Evolutionary conservation across 208 protist genomes (phyloP).

Genomic region (Acanthamoeba royreba): DNA sequence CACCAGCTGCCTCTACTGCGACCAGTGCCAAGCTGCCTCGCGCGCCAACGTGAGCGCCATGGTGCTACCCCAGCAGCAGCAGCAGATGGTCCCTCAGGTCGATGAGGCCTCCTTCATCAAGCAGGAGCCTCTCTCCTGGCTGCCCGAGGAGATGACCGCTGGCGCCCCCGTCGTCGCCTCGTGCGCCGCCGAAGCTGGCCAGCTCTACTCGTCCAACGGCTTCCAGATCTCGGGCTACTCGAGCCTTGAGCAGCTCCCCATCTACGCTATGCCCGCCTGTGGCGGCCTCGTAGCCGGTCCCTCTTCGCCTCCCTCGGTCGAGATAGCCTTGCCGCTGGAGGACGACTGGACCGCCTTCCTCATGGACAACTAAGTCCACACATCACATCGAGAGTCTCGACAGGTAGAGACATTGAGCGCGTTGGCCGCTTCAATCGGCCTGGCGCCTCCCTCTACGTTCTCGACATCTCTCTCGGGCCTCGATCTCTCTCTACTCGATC

Average conservation of each 20-base stretch:
- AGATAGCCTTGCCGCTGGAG: conserved; percentile 30
- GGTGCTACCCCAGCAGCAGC: neutral
- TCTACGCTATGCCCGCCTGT: neutral
- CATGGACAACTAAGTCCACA: neutral
- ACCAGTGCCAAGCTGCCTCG: neutral
- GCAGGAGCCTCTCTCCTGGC: neutral
- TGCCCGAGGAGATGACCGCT: neutral
- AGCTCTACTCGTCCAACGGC: neutral
- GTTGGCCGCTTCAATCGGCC: no score
- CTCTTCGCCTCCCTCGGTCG: conserved; percentile 3
- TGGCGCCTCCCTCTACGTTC: no score
- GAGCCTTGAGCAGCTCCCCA: neutral
- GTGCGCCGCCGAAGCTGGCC: neutral
- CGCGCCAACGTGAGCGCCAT: neutral
- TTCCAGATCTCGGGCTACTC: neutral
- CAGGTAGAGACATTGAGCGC: no score
- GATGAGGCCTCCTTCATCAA: neutral
- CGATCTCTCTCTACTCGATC: no score
- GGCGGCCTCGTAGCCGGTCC: neutral
- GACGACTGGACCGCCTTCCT: conserved; percentile 22
- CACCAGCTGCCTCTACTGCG: neutral
- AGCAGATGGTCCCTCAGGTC: no score
- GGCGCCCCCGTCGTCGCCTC: neutral
- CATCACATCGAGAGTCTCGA: no score
- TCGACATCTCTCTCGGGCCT: no score